phyloP scores from a whole-genome alignment of 1,284 basidiomycete species.

The Calocybe gambosa region DNA sequence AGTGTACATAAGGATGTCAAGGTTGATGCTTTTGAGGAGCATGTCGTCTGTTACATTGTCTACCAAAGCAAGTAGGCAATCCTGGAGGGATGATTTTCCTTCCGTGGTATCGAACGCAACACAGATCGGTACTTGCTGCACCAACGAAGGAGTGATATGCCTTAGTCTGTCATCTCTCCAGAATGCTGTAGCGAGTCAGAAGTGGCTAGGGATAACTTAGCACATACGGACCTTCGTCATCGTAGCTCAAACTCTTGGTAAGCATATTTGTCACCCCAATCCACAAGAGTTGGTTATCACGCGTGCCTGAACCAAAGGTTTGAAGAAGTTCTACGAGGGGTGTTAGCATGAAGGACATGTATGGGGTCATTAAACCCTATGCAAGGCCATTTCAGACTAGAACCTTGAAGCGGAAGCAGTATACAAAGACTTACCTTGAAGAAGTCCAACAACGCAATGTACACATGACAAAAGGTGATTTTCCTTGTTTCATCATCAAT shows the following conservation, averaged over 20 bases:
- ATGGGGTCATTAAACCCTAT: constrained; percentile 85
- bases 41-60: constrained; percentile 53
- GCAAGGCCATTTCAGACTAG: not conserved
- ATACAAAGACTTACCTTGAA: constrained; percentile 60
- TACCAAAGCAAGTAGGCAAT: constrained; percentile 49
- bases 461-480: constrained; percentile 69
- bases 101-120: constrained; percentile 30
- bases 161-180: constrained; percentile 82
- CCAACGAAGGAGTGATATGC: constrained; percentile 51
- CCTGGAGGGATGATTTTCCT: constrained; percentile 36
- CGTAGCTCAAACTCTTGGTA: constrained; percentile 66
- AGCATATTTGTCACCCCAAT: constrained; percentile 57
- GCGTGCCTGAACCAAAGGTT: constrained; percentile 32
- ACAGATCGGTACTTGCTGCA: constrained; percentile 61
- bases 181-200: constrained; percentile 48
- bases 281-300: constrained; percentile 52
- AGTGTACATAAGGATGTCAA: constrained; percentile 81
- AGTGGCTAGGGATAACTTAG: constrained; percentile 1
- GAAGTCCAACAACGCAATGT: constrained; percentile 69
- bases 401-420: not conserved
- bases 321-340: constrained; percentile 65
- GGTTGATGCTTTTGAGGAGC: constrained; percentile 77
- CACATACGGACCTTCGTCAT: constrained; percentile 67
- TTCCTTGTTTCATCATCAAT: constrained; percentile 39
- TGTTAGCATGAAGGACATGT: constrained; percentile 73